Evolutionary conservation across 805 yeast genomes (phyloP).

Genomic region (Novakomyces olei): DNA sequence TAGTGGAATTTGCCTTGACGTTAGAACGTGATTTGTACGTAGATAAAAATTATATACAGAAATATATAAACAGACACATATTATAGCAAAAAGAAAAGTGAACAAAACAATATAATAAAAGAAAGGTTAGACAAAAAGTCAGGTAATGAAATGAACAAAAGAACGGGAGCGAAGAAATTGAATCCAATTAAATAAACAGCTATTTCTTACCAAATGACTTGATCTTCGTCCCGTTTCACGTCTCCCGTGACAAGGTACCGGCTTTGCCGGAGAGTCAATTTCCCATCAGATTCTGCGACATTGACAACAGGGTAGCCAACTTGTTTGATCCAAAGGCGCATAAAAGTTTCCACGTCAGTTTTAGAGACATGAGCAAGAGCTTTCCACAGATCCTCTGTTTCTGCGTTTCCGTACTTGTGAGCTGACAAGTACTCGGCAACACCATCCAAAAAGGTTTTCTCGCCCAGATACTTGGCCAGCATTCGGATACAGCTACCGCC

Average conservation of each 20-base stretch:
- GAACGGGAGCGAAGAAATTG: slow-evolving; percentile 10
- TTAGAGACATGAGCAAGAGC: slow-evolving; percentile 50
- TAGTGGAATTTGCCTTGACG: too few species aligned
- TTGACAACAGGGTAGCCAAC: slow-evolving; percentile 56
- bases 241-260: slow-evolving; percentile 61
- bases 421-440: slow-evolving; percentile 55
- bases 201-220: slow-evolving; percentile 30
- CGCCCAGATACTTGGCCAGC: slow-evolving; percentile 65
- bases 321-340: slow-evolving; percentile 63
- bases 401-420: slow-evolving; percentile 58
- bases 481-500: slow-evolving; percentile 62
- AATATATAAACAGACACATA: too few species aligned
- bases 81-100: too few species aligned
- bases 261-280: slow-evolving; percentile 40
- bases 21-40: too few species aligned
- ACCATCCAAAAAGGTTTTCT: slow-evolving; percentile 53
- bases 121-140: slow-evolving; percentile 14
- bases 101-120: slow-evolving; percentile 12
- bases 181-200: slow-evolving; percentile 14
- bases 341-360: slow-evolving; percentile 44
- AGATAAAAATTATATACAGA: too few species aligned
- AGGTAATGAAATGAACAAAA: slow-evolving; percentile 8
- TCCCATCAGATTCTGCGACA: slow-evolving; percentile 33
- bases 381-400: slow-evolving; percentile 57
- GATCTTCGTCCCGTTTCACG: slow-evolving; percentile 52